These are phyloP conservation scores for Athelia psychrophila DNA, from an alignment of 1,284 basidiomycete genomes.

Conservation along the genomic window DNA sequence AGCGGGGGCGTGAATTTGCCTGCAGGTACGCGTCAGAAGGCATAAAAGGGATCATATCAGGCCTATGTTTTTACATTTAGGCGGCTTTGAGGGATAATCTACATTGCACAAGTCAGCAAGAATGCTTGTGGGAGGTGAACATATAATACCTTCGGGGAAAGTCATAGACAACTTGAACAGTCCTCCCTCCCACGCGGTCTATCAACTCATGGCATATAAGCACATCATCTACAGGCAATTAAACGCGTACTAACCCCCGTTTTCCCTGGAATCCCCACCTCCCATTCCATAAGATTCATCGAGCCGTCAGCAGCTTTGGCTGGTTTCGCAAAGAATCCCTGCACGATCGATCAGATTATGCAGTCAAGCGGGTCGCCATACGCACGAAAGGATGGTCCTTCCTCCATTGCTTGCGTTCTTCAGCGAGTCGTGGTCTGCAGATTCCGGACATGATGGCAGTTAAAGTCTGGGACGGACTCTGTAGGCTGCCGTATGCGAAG, in stretches of 20 bases:
- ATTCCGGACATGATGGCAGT: slow-evolving; percentile 66
- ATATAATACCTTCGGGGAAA: slow-evolving; percentile 85
- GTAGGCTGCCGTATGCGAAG: too few relatives aligned
- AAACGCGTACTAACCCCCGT: slow-evolving; percentile 53
- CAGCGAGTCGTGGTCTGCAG: slow-evolving; percentile 83
- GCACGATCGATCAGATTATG: slow-evolving; percentile 7
- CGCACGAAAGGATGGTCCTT: slow-evolving; percentile 99
- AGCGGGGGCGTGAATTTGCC: slow-evolving; percentile 97
- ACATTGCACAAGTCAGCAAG: not conserved
- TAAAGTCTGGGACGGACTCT: too few relatives aligned
- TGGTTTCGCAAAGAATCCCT: slow-evolving; percentile 98
- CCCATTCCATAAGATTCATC: slow-evolving; percentile 97
- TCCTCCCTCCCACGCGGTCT: slow-evolving; percentile 98
- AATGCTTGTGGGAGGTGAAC: slow-evolving; percentile 4
- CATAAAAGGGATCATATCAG: slow-evolving; percentile 11
- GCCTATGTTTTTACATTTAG: slow-evolving; percentile 72
- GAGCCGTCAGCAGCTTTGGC: slow-evolving; percentile 88
- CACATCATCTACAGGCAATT: slow-evolving; percentile 4
- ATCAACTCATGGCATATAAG: slow-evolving; percentile 14
- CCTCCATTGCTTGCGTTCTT: slow-evolving; percentile 98
- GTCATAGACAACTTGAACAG: slow-evolving; percentile 92
- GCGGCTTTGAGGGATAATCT: slow-evolving; percentile 96
- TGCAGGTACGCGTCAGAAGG: slow-evolving; percentile 27
- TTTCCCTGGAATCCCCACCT: slow-evolving; percentile 94
- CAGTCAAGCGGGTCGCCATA: slow-evolving; percentile 17